Base-by-base conservation (phyloP, 352 stramenopile genomes). In the Phytophthora kernoviae region DNA sequence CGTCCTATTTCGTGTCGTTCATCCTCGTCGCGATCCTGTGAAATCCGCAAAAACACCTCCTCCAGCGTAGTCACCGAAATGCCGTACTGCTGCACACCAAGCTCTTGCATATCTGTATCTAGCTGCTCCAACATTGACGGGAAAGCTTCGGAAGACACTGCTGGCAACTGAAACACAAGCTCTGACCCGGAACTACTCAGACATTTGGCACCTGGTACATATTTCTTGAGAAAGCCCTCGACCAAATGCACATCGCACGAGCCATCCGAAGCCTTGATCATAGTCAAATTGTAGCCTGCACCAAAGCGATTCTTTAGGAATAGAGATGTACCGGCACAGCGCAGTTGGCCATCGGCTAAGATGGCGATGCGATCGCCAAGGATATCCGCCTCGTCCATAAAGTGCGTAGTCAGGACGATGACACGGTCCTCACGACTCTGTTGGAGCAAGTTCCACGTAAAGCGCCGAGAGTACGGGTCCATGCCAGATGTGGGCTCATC, bases 11-110 rank as follows among this genome's bases (percentile, higher is more conserved):
- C 57, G 10, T 54, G 61, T 4, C 24, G 50, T 2, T 58, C 33
- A 17, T 69, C 65, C 26, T 76, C 69, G 33, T 88, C 75, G 18
- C 73, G 77, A 32, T 84, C 75, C 11, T 61, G 56, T 2, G 81
- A 78, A 51, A 90, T 90, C 8, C 73, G 72, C 50, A 99, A 68
- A 68, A 99, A 99, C 1, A 99, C 96, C 80, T 99, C 97, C 65
- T 99, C 98, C 6, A 99, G 75, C 0, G 97, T 99, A n/a, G 97
- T 99, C 40, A 99, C 96, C 15, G 91, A 96, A 20, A 99, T 84
- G 27, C 97, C 97, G 73, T 99, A 99, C 33, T 90, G 83, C 4
- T 77, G 60, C 49, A 99, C 82, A 5, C 64, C 59, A 12, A 96
- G 49, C 7, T 62, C 47, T 1, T 62, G 52, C 49, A 86, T 61